Evolutionary conservation across 495 filamentous ascomycete species (phyloP).

Genomic region (Mycothermus thermophilus): DNA sequence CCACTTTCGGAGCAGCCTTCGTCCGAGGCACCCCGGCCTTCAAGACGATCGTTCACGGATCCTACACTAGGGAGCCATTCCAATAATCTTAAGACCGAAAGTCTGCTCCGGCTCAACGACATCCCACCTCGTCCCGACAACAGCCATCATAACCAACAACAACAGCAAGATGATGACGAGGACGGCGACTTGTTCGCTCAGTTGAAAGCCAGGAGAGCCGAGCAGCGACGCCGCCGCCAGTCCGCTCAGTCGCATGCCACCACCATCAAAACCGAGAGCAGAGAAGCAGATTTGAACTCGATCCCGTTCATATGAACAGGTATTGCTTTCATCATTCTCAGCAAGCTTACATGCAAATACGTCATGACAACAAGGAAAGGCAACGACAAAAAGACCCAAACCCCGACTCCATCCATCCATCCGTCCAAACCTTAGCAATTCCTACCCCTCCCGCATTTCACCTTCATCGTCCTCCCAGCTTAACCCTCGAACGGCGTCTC

Average conservation of each 20-base stretch:
- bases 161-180: slow-evolving; percentile 7
- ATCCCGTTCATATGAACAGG: slow-evolving; percentile 18
- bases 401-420: background rate
- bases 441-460: background rate
- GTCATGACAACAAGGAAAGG: slow-evolving; percentile 1
- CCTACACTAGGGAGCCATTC: no score
- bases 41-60: no score
- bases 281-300: slow-evolving; percentile 9
- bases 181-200: slow-evolving; percentile 12
- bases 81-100: no score
- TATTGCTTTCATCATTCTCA: no score
- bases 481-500: slow-evolving; percentile 49
- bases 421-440: no score
- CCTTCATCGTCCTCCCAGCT: background rate
- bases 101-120: no score
- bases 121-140: no score
- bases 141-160: no score
- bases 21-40: no score
- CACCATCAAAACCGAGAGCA: slow-evolving; percentile 5
- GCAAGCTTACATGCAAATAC: background rate
- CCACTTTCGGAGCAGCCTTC: no score
- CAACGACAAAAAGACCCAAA: background rate
- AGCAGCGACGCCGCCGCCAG: slow-evolving; percentile 8
- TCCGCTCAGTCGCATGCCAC: no score
- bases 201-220: slow-evolving; percentile 9